Conservation (phyloP, 495 filamentous ascomycete genomes). For the Letharia columbiana region DNA sequence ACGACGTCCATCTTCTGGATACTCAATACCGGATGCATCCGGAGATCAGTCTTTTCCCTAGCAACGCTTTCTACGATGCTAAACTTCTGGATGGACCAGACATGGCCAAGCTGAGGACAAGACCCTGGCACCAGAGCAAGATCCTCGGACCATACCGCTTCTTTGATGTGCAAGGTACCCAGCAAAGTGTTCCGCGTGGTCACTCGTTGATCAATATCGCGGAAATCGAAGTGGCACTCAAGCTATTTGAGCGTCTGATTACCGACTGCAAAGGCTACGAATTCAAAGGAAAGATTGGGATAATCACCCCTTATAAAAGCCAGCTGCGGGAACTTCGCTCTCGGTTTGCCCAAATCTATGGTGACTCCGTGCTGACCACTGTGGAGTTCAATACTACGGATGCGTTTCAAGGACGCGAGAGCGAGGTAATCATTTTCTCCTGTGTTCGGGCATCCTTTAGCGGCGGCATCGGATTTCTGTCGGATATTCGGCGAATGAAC, state of each 20-base stretch:
- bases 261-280: conserved; percentile 60
- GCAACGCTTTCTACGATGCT: conserved; percentile 82
- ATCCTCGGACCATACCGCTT: conserved; percentile 92
- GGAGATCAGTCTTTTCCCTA: conserved; percentile 84
- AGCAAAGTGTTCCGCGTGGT: conserved; percentile 64
- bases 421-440: conserved; percentile 97
- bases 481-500: conserved; percentile 98
- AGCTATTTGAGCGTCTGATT: conserved; percentile 68
- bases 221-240: conserved; percentile 76
- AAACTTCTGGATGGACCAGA: conserved; percentile 72
- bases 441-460: conserved; percentile 84
- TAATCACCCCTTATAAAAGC: conserved; percentile 95
- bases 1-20: conserved; percentile 88
- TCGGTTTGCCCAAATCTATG: conserved; percentile 61
- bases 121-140: conserved; percentile 75
- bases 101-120: conserved; percentile 65
- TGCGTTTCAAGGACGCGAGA: conserved; percentile 93
- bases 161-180: conserved; percentile 88
- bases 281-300: conserved; percentile 76
- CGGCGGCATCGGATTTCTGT: conserved; percentile 94
- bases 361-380: conserved; percentile 60
- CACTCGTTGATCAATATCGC: conserved; percentile 86
- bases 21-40: conserved; percentile 99
- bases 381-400: conserved; percentile 98
- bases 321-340: conserved; percentile 73